A percentile compares a stretch with the other conserved stretches of the same genome.
Conservation (phyloP, 345 rosid genomes). For the Microcos paniculata region DNA sequence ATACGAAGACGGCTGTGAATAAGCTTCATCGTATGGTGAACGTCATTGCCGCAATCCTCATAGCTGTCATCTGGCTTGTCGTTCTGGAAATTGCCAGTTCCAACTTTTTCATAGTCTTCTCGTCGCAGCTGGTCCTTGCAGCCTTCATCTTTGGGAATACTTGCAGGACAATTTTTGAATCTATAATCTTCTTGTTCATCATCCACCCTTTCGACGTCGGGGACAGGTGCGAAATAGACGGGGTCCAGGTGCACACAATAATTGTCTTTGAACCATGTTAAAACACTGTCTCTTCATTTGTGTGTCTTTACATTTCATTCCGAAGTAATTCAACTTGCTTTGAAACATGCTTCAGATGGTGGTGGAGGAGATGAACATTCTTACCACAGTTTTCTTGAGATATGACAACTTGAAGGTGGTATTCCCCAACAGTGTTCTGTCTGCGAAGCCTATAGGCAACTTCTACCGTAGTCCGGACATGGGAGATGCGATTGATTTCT, state of each 20-base stretch:
- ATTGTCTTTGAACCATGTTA: background rate
- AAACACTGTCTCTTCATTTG: background rate
- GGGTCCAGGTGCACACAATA: constrained; percentile 54
- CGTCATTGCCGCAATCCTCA: constrained; percentile 40
- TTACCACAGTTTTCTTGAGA: constrained; percentile 82
- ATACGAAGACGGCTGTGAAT: constrained; percentile 91
- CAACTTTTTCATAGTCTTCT: constrained; percentile 53
- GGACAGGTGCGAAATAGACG: constrained; percentile 84
- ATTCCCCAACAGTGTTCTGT: constrained; percentile 65
- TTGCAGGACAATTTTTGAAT: constrained; percentile 80
- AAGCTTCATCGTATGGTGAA: constrained; percentile 79
- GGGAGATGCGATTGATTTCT: constrained; percentile 76
- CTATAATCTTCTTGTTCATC: constrained; percentile 83
- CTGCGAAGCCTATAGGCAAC: constrained; percentile 65
- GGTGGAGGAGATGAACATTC: constrained; percentile 95
- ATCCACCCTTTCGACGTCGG: constrained; percentile 97
- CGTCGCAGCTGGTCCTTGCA: constrained; percentile 77
- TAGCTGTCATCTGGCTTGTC: constrained; percentile 62
- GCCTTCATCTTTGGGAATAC: constrained; percentile 93
- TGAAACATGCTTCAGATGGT: constrained; percentile 22
- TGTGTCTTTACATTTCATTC: background rate
- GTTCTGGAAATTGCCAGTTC: constrained; percentile 76
- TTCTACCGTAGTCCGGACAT: constrained; percentile 91
- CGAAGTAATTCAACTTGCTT: background rate
- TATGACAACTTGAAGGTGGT: constrained; percentile 68